Base-by-base conservation (phyloP, 371 early-diverging fungal genomes). In the Umbelopsis sp. region DNA sequence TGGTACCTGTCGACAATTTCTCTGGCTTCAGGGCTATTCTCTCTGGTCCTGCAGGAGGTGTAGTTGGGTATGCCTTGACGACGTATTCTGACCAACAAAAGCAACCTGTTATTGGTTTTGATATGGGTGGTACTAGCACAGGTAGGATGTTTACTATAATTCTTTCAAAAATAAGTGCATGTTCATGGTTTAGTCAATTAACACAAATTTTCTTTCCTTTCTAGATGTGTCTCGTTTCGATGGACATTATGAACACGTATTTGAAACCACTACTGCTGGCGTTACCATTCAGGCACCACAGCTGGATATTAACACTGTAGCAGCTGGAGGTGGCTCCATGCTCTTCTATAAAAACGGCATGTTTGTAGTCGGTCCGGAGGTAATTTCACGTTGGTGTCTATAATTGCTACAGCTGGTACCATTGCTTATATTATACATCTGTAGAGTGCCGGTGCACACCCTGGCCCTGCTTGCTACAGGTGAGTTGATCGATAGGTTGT, bases 261-360 rank as follows among this genome's bases (percentile, higher is more conserved):
- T 92, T 80, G 99, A 97, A 76, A 94, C 96, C 4, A 93, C 93
- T 4, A 96, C 94, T 1, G 97, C 96, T 0, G 99, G 97, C 6
- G 89, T 99, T 18, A 93, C 96, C 1, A 92, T 99, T 38, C 95
- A 96, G 73, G 96, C 97, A 7, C 97, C 97, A 44, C 98, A 97
- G 75, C 80, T 99, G 63, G 96, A 97, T 68, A 99, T 99, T 67
- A 89, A 93, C 74, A 99, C 99, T 1, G 84, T 95, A 1, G 98
- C 98, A 11, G 98, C 99, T 7, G 99, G 99, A 44, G 99, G 99
- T 41, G 97, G 97, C 1, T 96, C 96, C n/a, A 89, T 92, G 67
- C 80, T 97, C 44, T 93, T 94, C 74, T 97, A 93, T 79, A 85
- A 93, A 45, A 96, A 95, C 71, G 97, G 97, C 14, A 89, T 97